These are phyloP conservation scores for Pholiota molesta DNA, from an alignment of 768 basidiomycete genomes.

Conservation along the genomic window DNA sequence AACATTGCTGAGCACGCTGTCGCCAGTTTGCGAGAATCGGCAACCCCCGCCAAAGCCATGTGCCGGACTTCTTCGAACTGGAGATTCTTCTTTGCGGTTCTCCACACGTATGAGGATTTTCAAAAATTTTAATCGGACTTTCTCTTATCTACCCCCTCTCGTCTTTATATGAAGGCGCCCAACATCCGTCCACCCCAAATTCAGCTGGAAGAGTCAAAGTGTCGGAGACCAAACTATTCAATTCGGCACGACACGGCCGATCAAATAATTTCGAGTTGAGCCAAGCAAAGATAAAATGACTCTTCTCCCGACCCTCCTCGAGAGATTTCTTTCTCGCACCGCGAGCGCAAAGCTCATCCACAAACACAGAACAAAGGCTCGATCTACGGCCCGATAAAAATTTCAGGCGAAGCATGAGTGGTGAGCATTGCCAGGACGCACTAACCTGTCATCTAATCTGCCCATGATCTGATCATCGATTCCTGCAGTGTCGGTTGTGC, in stretches of 20 bases:
- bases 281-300: conserved; percentile 23
- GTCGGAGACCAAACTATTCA: conserved; percentile 8
- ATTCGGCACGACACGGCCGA: conserved; percentile 25
- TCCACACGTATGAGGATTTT: too few relatives aligned
- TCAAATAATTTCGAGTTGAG: conserved; percentile 20
- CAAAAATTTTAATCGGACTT: too few relatives aligned
- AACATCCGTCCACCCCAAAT: too few relatives aligned
- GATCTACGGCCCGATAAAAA: not conserved
- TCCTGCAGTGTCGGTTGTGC: conserved; percentile 62
- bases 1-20: too few relatives aligned
- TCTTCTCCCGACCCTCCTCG: conserved; percentile 10
- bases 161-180: too few relatives aligned
- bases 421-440: conserved; percentile 22
- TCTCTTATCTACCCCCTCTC: too few relatives aligned
- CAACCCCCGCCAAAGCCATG: too few relatives aligned
- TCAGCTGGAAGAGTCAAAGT: not conserved
- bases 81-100: too few relatives aligned
- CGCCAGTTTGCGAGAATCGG: too few relatives aligned
- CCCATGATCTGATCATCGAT: conserved; percentile 18
- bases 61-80: too few relatives aligned
- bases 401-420: conserved; percentile 29
- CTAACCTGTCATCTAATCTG: conserved; percentile 23
- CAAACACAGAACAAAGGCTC: not conserved
- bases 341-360: not conserved
- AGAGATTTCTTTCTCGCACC: conserved; percentile 9